These are phyloP conservation scores for Talaromyces islandicus DNA, from an alignment of 2,329 filamentous ascomycete species.

Conservation along the genomic window DNA sequence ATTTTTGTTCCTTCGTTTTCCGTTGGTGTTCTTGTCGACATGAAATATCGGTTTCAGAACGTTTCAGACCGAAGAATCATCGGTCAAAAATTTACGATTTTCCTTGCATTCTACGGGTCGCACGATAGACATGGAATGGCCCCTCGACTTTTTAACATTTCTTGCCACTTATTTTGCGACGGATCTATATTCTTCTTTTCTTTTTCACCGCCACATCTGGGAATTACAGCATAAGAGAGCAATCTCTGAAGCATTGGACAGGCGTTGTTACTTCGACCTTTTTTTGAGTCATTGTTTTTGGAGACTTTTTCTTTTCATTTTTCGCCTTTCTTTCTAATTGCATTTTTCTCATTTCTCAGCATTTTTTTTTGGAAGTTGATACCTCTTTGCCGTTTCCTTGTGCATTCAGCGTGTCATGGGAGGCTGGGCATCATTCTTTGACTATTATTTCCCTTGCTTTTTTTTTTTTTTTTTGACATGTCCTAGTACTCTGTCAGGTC, in stretches of 20 bases:
- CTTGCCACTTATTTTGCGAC: conserved; percentile 14
- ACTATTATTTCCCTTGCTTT: background rate
- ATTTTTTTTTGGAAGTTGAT: background rate
- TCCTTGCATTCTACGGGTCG: conserved; percentile 28
- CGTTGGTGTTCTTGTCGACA: background rate
- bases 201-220: background rate
- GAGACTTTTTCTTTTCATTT: conserved; percentile 4
- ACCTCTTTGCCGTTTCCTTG: conserved; percentile 3
- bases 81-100: conserved; percentile 23
- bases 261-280: conserved; percentile 8
- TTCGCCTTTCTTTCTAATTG: conserved; percentile 9
- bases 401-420: conserved; percentile 8
- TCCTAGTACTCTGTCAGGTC: background rate
- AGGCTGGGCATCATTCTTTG: conserved; percentile 6
- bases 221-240: background rate
- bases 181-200: conserved; percentile 4
- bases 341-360: conserved; percentile 4
- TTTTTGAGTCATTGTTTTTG: background rate
- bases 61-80: background rate
- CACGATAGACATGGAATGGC: conserved; percentile 32
- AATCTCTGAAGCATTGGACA: conserved; percentile 9
- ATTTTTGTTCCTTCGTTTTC: conserved; percentile 5
- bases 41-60: background rate
- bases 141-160: conserved; percentile 8
- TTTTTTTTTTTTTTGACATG: background rate